A percentile compares a stretch with the other conserved stretches of the same genome.
phyloP scores from a whole-genome alignment of 1,139 yeast species.

The Entelexis paramagnoliae region DNA sequence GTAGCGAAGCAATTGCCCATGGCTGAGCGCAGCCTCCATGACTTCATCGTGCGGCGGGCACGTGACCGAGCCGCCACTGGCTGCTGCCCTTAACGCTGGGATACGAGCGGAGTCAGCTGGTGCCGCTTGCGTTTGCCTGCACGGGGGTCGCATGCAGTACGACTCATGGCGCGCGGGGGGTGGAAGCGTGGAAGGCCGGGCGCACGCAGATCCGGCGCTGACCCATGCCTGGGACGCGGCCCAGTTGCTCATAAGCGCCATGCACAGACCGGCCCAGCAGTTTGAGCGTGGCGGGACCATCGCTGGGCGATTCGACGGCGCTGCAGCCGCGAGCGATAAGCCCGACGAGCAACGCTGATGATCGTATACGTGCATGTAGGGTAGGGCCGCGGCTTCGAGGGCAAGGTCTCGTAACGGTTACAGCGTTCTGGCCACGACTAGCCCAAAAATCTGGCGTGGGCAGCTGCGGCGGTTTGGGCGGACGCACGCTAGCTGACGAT shows the following conservation, averaged over 20 bases:
- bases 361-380: constrained; percentile 1
- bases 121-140: neutral
- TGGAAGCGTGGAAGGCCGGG: neutral
- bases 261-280: neutral
- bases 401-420: constrained; percentile 6
- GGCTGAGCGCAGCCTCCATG: neutral
- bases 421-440: neutral
- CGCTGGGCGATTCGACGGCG: neutral
- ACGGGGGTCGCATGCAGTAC: constrained; percentile 3
- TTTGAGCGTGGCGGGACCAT: neutral
- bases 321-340: neutral
- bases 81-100: neutral
- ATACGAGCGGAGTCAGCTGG: constrained; percentile 6
- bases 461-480: neutral
- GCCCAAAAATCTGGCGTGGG: neutral
- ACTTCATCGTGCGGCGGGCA: neutral
- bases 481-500: neutral
- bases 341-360: constrained; percentile 1
- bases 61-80: neutral
- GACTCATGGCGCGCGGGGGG: neutral
- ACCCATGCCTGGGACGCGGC: neutral
- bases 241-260: too few species aligned
- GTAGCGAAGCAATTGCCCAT: too few species aligned
- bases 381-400: neutral
- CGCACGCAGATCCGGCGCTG: neutral